Evolutionary conservation across 345 rosid genomes (phyloP), one percentile per base, ranked within the genome.

Genomic region (Microcos paniculata): DNA sequence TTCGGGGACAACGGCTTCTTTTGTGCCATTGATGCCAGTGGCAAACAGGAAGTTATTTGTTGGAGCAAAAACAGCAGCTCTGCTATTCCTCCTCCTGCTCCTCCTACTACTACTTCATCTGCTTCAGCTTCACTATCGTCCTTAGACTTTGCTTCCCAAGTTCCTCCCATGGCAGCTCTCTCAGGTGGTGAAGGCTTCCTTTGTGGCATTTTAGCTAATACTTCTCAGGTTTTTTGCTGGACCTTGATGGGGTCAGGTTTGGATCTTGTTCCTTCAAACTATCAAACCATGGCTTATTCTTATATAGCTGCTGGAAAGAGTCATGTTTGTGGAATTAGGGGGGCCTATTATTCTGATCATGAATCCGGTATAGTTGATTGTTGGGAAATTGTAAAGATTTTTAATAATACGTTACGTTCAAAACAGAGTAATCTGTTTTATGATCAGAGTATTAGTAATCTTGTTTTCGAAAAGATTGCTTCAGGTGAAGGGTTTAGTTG

Each of bases 401-500:
- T n/a, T 2, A 84, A 82, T n/a, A 80, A 83, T 23, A 88, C 76
- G 57, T 77, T 87, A 52, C 70, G 77, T 42, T 87, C 92, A 10
- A 74, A 49, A 28, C 82, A 81, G 71, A 84, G 83, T 57, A 52
- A 57, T 31, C 51, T 70, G 6, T 85, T 90, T 64, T 84, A 75
- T 70, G 85, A 89, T 77, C 88, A 88, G 78, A 58, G 76, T 38
- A 76, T 89, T 48, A 73, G 80, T 71, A 86, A 78, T 79, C 84
- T 84, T 59, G 89, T 84, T 23, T 88, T 95, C 57, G 82, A 80
- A 71, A 81, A 77, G 26, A 81, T 95, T 73, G 94, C 87, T 5
- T 87, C 96, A 30, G 99, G 99, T 61, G 93, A 91, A 26, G 98
- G 97, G 13, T 93, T 88, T 85, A 95, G 89, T 72, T 95, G 99